These are phyloP conservation scores for Abortiporus biennis DNA, from an alignment of 1,284 basidiomycete genomes.

Conservation along the genomic window DNA sequence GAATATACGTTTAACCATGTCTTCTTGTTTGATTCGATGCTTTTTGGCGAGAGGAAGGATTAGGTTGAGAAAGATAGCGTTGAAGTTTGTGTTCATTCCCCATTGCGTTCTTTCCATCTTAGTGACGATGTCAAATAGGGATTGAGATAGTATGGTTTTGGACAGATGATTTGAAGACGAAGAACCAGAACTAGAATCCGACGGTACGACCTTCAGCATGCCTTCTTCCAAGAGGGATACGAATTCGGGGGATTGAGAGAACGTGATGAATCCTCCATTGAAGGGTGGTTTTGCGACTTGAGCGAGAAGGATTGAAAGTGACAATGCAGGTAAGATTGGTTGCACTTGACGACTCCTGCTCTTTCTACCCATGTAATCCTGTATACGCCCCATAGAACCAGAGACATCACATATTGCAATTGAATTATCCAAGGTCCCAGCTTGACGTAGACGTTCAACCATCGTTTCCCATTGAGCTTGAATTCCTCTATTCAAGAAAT, in stretches of 20 bases:
- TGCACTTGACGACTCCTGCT: slow-evolving; percentile 7
- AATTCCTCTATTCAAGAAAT: slow-evolving; percentile 35
- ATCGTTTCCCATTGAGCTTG: slow-evolving; percentile 65
- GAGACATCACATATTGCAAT: slow-evolving; percentile 73
- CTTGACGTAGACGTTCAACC: slow-evolving; percentile 43
- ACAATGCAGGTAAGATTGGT: slow-evolving; percentile 56
- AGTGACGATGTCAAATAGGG: slow-evolving; percentile 25
- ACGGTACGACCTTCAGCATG: no score
- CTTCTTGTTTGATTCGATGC: slow-evolving; percentile 49
- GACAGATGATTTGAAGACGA: no score
- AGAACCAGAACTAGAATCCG: no score
- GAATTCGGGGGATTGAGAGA: slow-evolving; percentile 45
- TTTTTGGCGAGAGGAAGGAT: slow-evolving; percentile 52
- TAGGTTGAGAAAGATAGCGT: slow-evolving; percentile 52
- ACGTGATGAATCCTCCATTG: slow-evolving; percentile 61
- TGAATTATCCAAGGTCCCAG: slow-evolving; percentile 50
- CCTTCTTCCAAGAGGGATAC: slow-evolving; percentile 38
- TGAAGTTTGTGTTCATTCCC: slow-evolving; percentile 56
- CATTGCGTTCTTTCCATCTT: slow-evolving; percentile 35
- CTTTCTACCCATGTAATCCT: slow-evolving; percentile 1
- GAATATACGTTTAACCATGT: slow-evolving; percentile 72
- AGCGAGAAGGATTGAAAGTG: slow-evolving; percentile 61
- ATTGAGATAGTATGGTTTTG: no score
- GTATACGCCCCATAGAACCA: slow-evolving; percentile 53
- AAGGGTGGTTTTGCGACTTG: slow-evolving; percentile 60